phyloP scores from a whole-genome alignment of 1,284 basidiomycete species.

The Retiboletus flavoniger region DNA sequence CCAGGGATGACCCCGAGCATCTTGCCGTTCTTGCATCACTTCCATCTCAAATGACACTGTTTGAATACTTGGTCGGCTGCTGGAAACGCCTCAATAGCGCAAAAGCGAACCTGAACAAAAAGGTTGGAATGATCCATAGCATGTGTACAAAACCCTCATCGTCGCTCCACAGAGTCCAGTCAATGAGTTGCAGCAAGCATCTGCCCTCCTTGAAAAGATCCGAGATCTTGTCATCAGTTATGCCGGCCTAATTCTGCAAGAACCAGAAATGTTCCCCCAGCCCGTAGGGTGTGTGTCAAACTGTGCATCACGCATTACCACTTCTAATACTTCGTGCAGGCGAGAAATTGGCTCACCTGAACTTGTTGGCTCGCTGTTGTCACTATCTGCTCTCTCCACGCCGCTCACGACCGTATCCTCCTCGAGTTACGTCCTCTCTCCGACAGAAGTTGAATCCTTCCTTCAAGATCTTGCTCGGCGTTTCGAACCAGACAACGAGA shows the following conservation, averaged over 20 bases:
- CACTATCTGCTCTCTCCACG: slow-evolving; percentile 59
- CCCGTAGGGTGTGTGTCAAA: slow-evolving; percentile 61
- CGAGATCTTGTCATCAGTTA: slow-evolving; percentile 87
- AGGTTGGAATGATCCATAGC: slow-evolving; percentile 40
- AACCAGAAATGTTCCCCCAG: slow-evolving; percentile 93
- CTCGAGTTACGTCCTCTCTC: slow-evolving; percentile 32
- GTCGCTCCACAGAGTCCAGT: slow-evolving; percentile 47
- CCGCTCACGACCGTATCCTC: slow-evolving; percentile 39
- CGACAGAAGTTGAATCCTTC: slow-evolving; percentile 68
- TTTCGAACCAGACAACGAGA: slow-evolving; percentile 62
- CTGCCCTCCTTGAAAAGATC: slow-evolving; percentile 66
- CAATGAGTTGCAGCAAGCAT: slow-evolving; percentile 61
- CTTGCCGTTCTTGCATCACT: slow-evolving; percentile 77
- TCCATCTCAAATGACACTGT: slow-evolving; percentile 77
- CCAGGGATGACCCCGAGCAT: slow-evolving; percentile 80
- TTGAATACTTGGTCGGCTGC: slow-evolving; percentile 88
- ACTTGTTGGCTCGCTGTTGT: slow-evolving; percentile 75
- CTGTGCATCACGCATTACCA: not conserved
- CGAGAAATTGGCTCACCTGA: slow-evolving; percentile 74
- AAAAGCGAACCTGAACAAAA: slow-evolving; percentile 57
- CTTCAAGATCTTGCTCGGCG: slow-evolving; percentile 68
- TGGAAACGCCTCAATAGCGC: slow-evolving; percentile 82
- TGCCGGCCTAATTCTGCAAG: slow-evolving; percentile 85
- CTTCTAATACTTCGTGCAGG: slow-evolving; percentile 37
- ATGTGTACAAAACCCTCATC: not conserved